Conservation (phyloP, 2,329 filamentous ascomycete genomes). For the Exophiala oligosperma region DNA sequence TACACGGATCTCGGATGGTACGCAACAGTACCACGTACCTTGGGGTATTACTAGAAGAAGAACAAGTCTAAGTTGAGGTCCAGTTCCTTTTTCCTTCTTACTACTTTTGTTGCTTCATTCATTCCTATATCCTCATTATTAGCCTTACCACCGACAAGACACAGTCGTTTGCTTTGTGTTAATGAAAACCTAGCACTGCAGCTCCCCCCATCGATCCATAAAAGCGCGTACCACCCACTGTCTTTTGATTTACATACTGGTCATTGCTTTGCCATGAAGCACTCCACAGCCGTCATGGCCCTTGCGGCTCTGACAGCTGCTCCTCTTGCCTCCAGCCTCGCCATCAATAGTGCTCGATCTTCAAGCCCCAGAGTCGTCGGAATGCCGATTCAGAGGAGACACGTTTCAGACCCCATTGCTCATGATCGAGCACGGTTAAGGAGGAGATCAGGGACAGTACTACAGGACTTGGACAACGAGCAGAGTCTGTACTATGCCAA, state of each 20-base stretch:
- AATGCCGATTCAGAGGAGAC: slow-evolving; percentile 23
- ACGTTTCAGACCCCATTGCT: slow-evolving; percentile 19
- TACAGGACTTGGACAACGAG: slow-evolving; percentile 27
- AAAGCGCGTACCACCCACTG: background rate
- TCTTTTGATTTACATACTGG: background rate
- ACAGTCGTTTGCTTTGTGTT: background rate
- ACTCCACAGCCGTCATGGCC: slow-evolving; percentile 9
- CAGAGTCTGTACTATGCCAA: slow-evolving; percentile 53
- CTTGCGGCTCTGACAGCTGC: slow-evolving; percentile 12
- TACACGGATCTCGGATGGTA: too few species aligned
- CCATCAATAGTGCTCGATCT: slow-evolving; percentile 22
- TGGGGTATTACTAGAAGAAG: background rate
- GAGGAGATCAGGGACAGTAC: slow-evolving; percentile 21
- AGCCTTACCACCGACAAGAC: background rate
- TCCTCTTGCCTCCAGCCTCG: slow-evolving; percentile 28
- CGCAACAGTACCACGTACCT: too few species aligned
- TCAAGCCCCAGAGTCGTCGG: slow-evolving; percentile 25
- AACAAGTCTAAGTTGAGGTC: background rate
- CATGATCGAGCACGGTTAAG: slow-evolving; percentile 22
- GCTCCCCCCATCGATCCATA: background rate
- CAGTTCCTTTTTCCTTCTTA: background rate
- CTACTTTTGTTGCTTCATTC: background rate
- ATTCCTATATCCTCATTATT: background rate
- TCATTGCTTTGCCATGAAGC: slow-evolving; percentile 9
- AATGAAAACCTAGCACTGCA: background rate